phyloP scores from a whole-genome alignment of 495 filamentous ascomycete genomes.

The Annulohypoxylon moriforme region DNA sequence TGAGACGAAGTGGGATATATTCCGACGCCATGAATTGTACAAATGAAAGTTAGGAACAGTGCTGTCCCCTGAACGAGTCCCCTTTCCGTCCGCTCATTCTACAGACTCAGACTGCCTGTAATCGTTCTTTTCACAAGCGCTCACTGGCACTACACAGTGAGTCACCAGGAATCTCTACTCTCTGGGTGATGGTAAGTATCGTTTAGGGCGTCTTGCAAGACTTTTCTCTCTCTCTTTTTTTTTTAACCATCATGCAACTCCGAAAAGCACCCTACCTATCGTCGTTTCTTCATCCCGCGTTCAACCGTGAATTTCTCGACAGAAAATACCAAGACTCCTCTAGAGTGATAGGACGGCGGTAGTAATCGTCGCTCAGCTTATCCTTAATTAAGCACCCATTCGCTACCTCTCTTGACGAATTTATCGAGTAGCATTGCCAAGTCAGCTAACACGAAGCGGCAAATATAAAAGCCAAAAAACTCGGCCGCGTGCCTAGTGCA shows the following conservation, averaged over 20 bases:
- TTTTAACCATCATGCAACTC: background rate
- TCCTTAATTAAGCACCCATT: constrained; percentile 80
- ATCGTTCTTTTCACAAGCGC: background rate
- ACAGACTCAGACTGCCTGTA: background rate
- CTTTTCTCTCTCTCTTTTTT: background rate
- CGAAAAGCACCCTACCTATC: background rate
- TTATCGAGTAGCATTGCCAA: constrained; percentile 91
- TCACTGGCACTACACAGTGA: background rate
- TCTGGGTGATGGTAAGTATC: background rate
- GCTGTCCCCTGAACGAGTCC: constrained; percentile 16
- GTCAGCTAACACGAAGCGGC: constrained; percentile 90
- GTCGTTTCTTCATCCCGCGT: constrained; percentile 14
- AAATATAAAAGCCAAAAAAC: constrained; percentile 97
- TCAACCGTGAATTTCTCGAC: background rate
- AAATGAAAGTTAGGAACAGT: constrained; percentile 22
- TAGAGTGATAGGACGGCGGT: background rate
- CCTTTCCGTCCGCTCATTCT: background rate
- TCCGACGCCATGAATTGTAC: constrained; percentile 35
- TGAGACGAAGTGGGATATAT: constrained; percentile 28
- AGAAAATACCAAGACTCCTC: background rate
- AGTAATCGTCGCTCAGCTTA: background rate
- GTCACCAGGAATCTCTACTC: background rate
- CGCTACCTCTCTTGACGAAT: constrained; percentile 93
- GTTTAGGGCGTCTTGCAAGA: background rate
- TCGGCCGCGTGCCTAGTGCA: constrained; percentile 94